Conservation (phyloP, 345 rosid species). For the Aquilaria sinensis region DNA sequence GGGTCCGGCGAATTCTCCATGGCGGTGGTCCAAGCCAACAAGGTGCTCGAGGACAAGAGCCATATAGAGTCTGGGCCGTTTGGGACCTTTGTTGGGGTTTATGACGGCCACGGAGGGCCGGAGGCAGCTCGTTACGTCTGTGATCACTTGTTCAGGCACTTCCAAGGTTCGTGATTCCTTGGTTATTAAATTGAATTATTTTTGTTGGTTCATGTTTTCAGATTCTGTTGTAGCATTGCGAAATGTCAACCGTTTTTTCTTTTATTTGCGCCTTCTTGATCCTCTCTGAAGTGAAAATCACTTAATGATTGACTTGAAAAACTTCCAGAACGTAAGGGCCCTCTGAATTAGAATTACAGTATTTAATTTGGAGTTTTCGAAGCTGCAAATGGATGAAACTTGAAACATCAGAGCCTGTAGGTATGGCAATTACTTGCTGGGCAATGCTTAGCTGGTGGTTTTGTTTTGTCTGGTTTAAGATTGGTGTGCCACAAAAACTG, state of each 20-base stretch:
- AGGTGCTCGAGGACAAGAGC: slow-evolving; percentile 80
- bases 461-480: background rate
- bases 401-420: slow-evolving; percentile 3
- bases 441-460: background rate
- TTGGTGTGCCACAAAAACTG: slow-evolving; percentile 2
- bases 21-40: slow-evolving; percentile 92
- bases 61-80: slow-evolving; percentile 88
- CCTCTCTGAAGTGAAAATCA: slow-evolving; percentile 2
- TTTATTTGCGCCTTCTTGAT: background rate
- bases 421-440: slow-evolving; percentile 1
- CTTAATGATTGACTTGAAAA: slow-evolving; percentile 9
- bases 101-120: slow-evolving; percentile 94
- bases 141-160: slow-evolving; percentile 67
- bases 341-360: background rate
- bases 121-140: slow-evolving; percentile 84
- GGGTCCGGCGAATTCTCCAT: slow-evolving; percentile 77
- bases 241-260: background rate
- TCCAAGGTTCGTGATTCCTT: slow-evolving; percentile 50
- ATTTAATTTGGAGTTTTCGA: background rate
- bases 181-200: background rate
- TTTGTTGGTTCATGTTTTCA: background rate
- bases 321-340: background rate
- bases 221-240: background rate
- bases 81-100: slow-evolving; percentile 89
- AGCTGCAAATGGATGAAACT: slow-evolving; percentile 8